phyloP scores from a whole-genome alignment of 1,139 yeast genomes.

The Pichia sp. region DNA sequence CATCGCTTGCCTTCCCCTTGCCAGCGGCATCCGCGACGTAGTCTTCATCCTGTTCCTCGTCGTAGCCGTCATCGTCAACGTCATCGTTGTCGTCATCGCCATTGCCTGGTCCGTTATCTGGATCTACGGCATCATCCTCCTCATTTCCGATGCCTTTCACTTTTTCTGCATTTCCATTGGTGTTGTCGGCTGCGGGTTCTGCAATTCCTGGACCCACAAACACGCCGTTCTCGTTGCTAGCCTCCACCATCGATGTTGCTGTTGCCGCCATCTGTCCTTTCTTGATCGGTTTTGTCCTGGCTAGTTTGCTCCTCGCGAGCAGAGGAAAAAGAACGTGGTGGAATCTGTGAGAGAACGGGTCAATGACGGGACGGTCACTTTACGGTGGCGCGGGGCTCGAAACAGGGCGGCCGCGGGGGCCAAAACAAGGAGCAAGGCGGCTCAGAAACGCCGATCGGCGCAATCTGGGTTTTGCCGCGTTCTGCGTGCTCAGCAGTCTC shows the following conservation, averaged over 20 bases:
- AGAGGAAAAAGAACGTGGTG: not conserved
- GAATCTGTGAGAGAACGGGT: not conserved
- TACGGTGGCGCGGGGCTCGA: not conserved
- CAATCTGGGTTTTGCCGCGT: not conserved
- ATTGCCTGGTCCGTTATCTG: not conserved
- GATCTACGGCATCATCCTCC: not conserved
- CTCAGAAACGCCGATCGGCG: not conserved
- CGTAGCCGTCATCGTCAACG: slow-evolving; percentile 25
- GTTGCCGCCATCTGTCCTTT: not conserved
- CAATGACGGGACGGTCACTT: not conserved
- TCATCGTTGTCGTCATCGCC: not conserved
- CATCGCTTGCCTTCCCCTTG: not conserved
- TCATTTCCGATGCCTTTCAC: not conserved
- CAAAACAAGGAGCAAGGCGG: not conserved
- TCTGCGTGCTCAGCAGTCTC: not conserved
- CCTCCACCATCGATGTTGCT: not conserved
- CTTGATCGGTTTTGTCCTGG: not conserved
- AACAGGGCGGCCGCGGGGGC: not conserved
- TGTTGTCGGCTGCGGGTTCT: not conserved
- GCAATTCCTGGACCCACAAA: too few species aligned
- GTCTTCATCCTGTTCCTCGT: slow-evolving; percentile 31
- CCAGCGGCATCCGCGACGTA: slow-evolving; percentile 17
- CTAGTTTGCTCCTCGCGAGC: not conserved
- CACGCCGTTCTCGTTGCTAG: not conserved
- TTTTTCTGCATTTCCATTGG: not conserved